These are phyloP conservation scores for Chlamydomonas sphaeroides DNA, from an alignment of 139 green algal genomes.

Conservation along the genomic window DNA sequence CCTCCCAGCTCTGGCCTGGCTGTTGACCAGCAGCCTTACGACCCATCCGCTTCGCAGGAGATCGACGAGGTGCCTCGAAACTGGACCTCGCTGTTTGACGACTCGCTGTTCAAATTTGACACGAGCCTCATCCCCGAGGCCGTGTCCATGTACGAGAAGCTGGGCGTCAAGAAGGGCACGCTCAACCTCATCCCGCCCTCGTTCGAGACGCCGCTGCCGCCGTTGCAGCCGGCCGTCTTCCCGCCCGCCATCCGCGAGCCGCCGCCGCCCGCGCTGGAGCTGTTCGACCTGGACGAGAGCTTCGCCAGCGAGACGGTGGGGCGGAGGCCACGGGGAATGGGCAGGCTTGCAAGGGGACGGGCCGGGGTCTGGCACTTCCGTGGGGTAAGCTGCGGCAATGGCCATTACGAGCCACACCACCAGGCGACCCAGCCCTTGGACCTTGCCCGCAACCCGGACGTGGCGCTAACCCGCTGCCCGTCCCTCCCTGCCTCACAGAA, in stretches of 20 bases:
- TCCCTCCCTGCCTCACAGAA: constrained; percentile 59
- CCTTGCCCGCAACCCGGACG: no score
- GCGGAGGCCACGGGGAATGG: background rate
- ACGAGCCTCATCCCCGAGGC: constrained; percentile 67
- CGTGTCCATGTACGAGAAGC: constrained; percentile 71
- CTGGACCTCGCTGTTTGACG: constrained; percentile 80
- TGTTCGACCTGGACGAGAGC: constrained; percentile 89
- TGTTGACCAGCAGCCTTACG: no score
- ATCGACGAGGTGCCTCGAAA: constrained; percentile 75
- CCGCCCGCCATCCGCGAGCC: constrained; percentile 79
- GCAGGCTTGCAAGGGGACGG: background rate
- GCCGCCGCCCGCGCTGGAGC: constrained; percentile 80
- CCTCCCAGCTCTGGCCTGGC: no score
- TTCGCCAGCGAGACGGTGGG: constrained; percentile 77
- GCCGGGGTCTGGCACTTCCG: no score
- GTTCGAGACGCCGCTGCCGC: constrained; percentile 85
- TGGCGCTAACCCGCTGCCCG: no score
- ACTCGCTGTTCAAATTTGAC: constrained; percentile 74
- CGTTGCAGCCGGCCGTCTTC: constrained; percentile 85
- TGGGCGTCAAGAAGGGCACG: constrained; percentile 71
- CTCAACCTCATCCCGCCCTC: constrained; percentile 79
- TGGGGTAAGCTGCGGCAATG: no score
- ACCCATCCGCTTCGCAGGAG: constrained; percentile 58
- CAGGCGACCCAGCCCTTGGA: no score
- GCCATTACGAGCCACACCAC: no score